phyloP scores from a whole-genome alignment of 192 early-diverging fungal species.

The Cetraspora pellucida region DNA sequence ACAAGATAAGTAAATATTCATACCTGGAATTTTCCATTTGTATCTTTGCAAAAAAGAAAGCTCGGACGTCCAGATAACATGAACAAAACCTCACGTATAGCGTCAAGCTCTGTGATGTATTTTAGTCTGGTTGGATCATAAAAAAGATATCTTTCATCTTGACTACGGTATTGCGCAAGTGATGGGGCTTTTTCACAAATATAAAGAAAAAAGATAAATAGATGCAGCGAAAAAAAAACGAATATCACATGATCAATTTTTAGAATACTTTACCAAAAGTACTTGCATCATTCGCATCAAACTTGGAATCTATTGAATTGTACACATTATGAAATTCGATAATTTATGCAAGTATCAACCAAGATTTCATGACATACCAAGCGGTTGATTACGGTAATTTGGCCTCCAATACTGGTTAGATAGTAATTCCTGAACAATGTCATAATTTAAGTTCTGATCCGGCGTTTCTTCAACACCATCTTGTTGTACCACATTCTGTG shows the following conservation, averaged over 20 bases:
- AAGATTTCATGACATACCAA: background rate
- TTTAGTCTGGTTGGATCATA: slow-evolving; percentile 3
- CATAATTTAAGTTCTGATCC: slow-evolving; percentile 21
- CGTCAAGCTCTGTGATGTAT: slow-evolving; percentile 41
- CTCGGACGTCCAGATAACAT: slow-evolving; percentile 39
- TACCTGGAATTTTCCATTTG: slow-evolving; percentile 31
- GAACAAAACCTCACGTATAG: slow-evolving; percentile 44
- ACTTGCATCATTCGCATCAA: slow-evolving; percentile 29
- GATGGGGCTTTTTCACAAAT: slow-evolving; percentile 2
- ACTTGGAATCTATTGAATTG: background rate
- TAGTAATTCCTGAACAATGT: slow-evolving; percentile 26
- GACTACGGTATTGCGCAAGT: slow-evolving; percentile 14
- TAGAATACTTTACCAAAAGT: slow-evolving; percentile 32
- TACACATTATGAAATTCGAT: background rate
- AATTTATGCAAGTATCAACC: background rate
- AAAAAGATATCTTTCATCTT: slow-evolving; percentile 29
- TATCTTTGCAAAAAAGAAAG: slow-evolving; percentile 34
- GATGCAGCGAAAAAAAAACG: background rate
- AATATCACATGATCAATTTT: background rate
- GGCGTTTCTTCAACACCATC: background rate
- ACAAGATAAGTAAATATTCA: background rate
- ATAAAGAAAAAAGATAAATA: background rate
- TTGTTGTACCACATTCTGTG: background rate
- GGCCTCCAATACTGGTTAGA: slow-evolving; percentile 37
- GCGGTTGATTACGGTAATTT: background rate